These are phyloP conservation scores for Maudiozyma turicensis DNA, from an alignment of 805 yeast genomes.

Conservation along the genomic window DNA sequence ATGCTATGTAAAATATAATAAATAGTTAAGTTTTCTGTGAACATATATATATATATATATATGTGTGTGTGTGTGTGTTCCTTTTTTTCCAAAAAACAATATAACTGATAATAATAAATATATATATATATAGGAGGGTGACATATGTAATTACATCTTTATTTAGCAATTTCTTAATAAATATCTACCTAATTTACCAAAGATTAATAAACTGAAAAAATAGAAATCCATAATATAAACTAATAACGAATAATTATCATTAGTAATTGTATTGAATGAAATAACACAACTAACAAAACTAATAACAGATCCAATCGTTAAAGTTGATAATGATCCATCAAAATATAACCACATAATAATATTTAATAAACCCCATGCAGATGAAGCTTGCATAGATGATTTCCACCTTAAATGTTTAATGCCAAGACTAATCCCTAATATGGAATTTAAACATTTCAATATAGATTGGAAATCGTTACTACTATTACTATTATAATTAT, in stretches of 20 bases:
- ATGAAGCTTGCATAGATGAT: conserved; percentile 50
- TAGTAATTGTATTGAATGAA: background rate
- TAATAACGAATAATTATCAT: conserved; percentile 2
- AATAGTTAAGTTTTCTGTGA: background rate
- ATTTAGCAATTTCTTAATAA: conserved; percentile 25
- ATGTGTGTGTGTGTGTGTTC: background rate
- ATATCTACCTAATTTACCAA: conserved; percentile 60
- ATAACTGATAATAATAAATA: background rate
- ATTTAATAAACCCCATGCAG: conserved; percentile 51
- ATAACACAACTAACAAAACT: conserved; percentile 23
- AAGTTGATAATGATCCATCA: conserved; percentile 51
- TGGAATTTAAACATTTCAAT: conserved; percentile 36
- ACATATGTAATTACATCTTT: background rate
- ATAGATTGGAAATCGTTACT: conserved; percentile 34
- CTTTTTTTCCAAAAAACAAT: background rate
- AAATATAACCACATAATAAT: conserved; percentile 57
- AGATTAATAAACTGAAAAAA: conserved; percentile 53
- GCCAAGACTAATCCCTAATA: conserved; percentile 61
- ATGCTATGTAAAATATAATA: background rate
- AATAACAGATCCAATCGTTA: conserved; percentile 29
- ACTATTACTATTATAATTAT: background rate
- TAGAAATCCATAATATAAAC: conserved; percentile 38
- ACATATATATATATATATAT: background rate
- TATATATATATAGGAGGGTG: no score
- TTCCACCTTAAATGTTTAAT: conserved; percentile 59